Evolutionary conservation across 805 yeast genomes (phyloP).

Genomic region (Yamadazyma scolyti): DNA sequence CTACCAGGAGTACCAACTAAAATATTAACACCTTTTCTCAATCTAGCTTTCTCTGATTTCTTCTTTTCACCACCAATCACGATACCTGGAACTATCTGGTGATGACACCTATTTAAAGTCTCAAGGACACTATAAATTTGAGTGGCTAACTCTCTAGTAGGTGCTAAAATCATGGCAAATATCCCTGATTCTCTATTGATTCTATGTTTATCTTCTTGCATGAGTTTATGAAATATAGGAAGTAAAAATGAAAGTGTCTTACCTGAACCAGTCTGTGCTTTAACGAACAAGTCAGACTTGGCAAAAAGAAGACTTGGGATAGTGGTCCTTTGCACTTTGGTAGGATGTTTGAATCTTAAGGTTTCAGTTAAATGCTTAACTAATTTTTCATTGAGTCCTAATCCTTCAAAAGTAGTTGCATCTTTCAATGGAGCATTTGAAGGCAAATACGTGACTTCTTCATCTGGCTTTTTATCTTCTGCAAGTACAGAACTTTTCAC

Average conservation of each 20-base stretch:
- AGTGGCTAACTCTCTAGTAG: slow-evolving; percentile 91
- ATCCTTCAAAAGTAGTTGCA: slow-evolving; percentile 62
- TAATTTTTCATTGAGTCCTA: slow-evolving; percentile 61
- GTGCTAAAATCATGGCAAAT: slow-evolving; percentile 84
- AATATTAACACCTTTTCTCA: slow-evolving; percentile 92
- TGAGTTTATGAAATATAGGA: slow-evolving; percentile 74
- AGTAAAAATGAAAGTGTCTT: slow-evolving; percentile 85
- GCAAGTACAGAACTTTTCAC: slow-evolving; percentile 55
- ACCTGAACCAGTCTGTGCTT: slow-evolving; percentile 98
- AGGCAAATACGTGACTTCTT: slow-evolving; percentile 36
- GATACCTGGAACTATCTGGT: slow-evolving; percentile 88
- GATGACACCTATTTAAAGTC: slow-evolving; percentile 68
- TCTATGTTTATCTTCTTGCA: slow-evolving; percentile 43
- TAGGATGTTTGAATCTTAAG: slow-evolving; percentile 64
- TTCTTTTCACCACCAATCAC: slow-evolving; percentile 99
- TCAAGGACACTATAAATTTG: slow-evolving; percentile 85
- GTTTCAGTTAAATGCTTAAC: slow-evolving; percentile 52
- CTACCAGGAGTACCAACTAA: slow-evolving; percentile 98
- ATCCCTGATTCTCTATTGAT: slow-evolving; percentile 70
- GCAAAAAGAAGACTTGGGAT: slow-evolving; percentile 49
- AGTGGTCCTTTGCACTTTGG: slow-evolving; percentile 80
- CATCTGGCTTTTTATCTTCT: slow-evolving; percentile 27
- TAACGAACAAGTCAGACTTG: slow-evolving; percentile 71
- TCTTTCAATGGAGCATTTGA: slow-evolving; percentile 87
- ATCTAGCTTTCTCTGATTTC: slow-evolving; percentile 91